These are phyloP conservation scores for Candolleomyces eurysporus DNA, from an alignment of 768 basidiomycete species.

Conservation along the genomic window DNA sequence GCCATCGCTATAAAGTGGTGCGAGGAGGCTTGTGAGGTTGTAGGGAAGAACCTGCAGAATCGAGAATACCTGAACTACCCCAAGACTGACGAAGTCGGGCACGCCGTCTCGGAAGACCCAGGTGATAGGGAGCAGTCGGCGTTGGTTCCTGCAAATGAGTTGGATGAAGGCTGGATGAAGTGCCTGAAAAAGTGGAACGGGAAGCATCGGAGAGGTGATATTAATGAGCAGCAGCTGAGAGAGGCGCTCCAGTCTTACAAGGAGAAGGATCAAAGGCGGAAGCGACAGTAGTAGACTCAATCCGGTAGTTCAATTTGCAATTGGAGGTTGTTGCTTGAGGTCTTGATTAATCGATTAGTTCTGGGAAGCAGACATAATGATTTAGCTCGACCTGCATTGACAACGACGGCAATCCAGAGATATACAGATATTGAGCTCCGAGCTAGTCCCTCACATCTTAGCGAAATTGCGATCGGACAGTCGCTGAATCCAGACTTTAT, in stretches of 20 bases:
- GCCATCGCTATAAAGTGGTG: background rate
- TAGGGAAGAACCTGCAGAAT: constrained; percentile 9
- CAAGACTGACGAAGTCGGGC: constrained; percentile 11
- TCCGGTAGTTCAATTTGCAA: no score
- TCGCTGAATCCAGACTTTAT: no score
- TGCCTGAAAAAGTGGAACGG: constrained; percentile 26
- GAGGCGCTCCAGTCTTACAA: constrained; percentile 14
- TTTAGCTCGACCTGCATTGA: no score
- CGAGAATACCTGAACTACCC: constrained; percentile 20
- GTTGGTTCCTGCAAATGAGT: background rate
- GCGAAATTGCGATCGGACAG: no score
- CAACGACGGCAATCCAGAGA: no score
- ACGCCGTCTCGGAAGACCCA: constrained; percentile 23
- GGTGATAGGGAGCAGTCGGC: constrained; percentile 16
- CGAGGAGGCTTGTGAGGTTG: constrained; percentile 5
- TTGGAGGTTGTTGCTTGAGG: no score
- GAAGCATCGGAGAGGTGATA: constrained; percentile 21
- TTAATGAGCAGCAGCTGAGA: constrained; percentile 18
- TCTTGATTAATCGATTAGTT: no score
- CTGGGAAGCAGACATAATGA: no score
- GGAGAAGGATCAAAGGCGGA: background rate
- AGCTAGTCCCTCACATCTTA: no score
- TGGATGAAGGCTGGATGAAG: constrained; percentile 19
- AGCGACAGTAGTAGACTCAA: no score
- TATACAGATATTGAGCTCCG: no score